Base-by-base conservation (phyloP, 1,139 yeast species). In the Pichia kudriavzevii region DNA sequence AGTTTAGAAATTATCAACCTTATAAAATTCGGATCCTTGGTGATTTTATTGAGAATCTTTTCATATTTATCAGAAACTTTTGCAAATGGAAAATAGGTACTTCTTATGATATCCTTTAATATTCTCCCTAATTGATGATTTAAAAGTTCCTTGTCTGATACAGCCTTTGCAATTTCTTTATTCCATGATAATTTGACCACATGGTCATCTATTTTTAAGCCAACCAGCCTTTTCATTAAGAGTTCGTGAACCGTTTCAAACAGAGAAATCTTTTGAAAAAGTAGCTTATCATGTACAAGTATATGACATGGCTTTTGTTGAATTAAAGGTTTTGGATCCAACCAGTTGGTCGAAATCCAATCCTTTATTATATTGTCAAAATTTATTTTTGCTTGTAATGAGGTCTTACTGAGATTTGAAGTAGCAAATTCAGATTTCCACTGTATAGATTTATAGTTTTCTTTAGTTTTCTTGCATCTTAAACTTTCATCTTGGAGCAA, bases 241-340 rank as follows among this genome's bases (percentile, higher is more conserved):
- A 28, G 5, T 27, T 32, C 26, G 28, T 39, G 22, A 11, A 43
- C 31, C 8, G 39, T 43, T 10, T 42, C 42, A 27, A 47, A 34
- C 7, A 45, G 22, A 10, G 47, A 42, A 8, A 46, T 19, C 16
- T 48, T 44, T 3, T 36, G 35, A 26, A 35, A 49, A 4, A 50
- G 11, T 5, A 51, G 27, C 29, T 43, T 46, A 32, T 52, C 56
- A 36, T 52, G 56, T 8, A 51, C 31, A 7, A 52, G 31, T 17
- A 51, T 42, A 33, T 49, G 55, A 20, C 48, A 49, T 21, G 49
- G 42, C 15, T 36, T 40, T n/a, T 36, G 28, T 30, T 43, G 44
- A 22, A 47, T 39, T 4, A 38, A 28, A 7, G 44, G 46, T 9
- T 34, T 40, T 9, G 27, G 37, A 19, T 41, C 34, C 8, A 49